Evolutionary conservation across 2,329 filamentous ascomycete genomes (phyloP), one percentile per base, ranked within the genome.

Genomic region (Stromatinia cepivora): DNA sequence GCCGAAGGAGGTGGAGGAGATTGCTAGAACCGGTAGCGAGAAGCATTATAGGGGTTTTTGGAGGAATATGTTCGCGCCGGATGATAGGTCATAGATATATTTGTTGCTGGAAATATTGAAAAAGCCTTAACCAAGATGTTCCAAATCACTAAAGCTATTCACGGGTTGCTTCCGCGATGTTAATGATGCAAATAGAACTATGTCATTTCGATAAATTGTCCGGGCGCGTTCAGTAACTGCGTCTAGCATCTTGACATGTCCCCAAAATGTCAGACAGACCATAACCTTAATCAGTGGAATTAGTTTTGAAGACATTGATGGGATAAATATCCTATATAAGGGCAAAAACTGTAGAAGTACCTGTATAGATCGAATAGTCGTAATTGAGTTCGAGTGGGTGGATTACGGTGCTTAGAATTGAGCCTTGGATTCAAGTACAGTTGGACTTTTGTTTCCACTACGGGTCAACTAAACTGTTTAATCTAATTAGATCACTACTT

Each of bases 41-140:
- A 89, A 88, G 80, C 86, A 91, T 77, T 87, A 81, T 74, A 83
- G 88, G 45, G 84, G 79, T 0, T 91, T 87, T 76, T 91, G 87
- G 86, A 79, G 72, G 2, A 72, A 83, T 22, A 82, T 81, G 70
- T 89, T 87, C 77, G 82, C 77, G 13, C 78, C 78, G 1, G 82
- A 86, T 70, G 88, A 90, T 74, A 77, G 79, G 70, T 79, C 81
- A 25, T 85, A 59, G 50, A 28, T n/a, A 2, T 8, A 4, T 25
- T 13, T 5, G 9, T 28, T 20, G 1, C 11, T 31, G n/a, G 17
- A 54, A 20, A n/a, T 1, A 31, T 52, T 20, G 31, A 50, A 25
- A 7, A 50, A 4, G 5, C 20, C 22, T 50, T 39, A 1, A 25
- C 28, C 20, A 63, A 1, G 1, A 20, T 17, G 4, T 63, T 11